Percentiles rank a stretch among this genome's conserved stretches.
Evolutionary conservation across 257 asterid genomes (phyloP).

Genomic region (Penstemon barbatus): DNA sequence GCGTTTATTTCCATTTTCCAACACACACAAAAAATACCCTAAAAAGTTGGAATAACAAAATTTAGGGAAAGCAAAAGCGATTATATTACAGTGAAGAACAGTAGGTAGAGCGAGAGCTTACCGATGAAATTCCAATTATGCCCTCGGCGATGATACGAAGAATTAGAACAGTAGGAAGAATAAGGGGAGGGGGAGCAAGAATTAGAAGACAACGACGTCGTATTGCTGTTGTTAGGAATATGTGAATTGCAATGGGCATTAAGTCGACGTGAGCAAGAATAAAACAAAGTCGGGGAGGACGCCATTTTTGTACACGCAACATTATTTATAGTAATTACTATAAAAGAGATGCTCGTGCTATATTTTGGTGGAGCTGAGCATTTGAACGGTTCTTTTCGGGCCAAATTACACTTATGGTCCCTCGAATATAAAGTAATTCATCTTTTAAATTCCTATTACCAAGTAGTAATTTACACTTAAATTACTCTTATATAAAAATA

Average conservation of each 20-base stretch:
- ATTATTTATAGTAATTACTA: constrained; percentile 40
- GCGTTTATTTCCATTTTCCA: background rate
- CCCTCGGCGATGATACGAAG: constrained; percentile 25
- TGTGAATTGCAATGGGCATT: constrained; percentile 27
- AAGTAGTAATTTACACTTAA: too few species aligned
- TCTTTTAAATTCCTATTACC: too few species aligned
- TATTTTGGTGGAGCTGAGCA: too few species aligned
- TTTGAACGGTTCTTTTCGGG: too few species aligned
- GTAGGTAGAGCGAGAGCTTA: too few species aligned
- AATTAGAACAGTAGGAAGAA: constrained; percentile 26
- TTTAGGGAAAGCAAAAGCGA: constrained; percentile 28
- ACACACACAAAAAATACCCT: too few species aligned
- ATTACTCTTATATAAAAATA: too few species aligned
- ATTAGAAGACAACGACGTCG: constrained; percentile 27
- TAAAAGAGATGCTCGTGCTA: too few species aligned
- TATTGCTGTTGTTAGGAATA: constrained; percentile 10
- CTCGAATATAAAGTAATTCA: too few species aligned
- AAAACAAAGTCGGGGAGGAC: constrained; percentile 37
- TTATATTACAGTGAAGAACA: too few species aligned
- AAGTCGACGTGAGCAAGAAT: constrained; percentile 29
- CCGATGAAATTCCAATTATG: constrained; percentile 28
- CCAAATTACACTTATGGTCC: too few species aligned
- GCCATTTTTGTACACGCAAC: constrained; percentile 34
- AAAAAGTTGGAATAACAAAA: background rate
- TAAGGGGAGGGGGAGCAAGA: constrained; percentile 25